Evolutionary conservation across 805 yeast species (phyloP).

Genomic region (Ogataea pilisensis): DNA sequence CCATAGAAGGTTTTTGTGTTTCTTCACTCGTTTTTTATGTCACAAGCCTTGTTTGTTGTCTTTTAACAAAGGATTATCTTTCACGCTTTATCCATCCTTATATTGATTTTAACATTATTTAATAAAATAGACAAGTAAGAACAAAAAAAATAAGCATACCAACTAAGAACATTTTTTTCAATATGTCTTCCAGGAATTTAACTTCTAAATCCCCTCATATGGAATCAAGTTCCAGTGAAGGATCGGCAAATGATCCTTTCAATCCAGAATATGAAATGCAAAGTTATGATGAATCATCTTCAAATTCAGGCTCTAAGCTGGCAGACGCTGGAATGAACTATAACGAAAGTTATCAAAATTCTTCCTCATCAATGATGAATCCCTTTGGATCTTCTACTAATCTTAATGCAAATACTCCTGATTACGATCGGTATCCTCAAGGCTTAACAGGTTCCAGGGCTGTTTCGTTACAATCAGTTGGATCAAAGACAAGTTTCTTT

Average conservation of each 20-base stretch:
- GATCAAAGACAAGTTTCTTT: constrained; percentile 28
- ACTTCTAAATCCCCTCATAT: constrained; percentile 32
- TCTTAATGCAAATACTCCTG: constrained; percentile 36
- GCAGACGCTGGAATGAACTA: constrained; percentile 10
- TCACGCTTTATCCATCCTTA: too few species aligned
- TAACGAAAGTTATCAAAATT: constrained; percentile 23
- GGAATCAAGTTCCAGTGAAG: constrained; percentile 26
- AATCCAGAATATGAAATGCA: constrained; percentile 30
- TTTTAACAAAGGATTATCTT: too few species aligned
- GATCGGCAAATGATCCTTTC: constrained; percentile 25
- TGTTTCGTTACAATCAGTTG: constrained; percentile 46
- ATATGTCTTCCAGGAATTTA: constrained; percentile 33
- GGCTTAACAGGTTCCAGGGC: constrained; percentile 53
- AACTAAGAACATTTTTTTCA: too few species aligned
- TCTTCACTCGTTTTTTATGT: too few species aligned
- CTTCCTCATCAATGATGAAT: constrained; percentile 27
- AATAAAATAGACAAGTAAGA: too few species aligned
- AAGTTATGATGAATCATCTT: constrained; percentile 25
- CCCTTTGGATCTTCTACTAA: constrained; percentile 29
- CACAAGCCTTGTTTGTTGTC: too few species aligned
- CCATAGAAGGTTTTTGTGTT: too few species aligned
- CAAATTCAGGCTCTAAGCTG: constrained; percentile 14
- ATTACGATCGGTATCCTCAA: constrained; percentile 66
- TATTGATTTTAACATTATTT: too few species aligned
- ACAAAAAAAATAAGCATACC: too few species aligned